phyloP scores from a whole-genome alignment of 345 rosid species.

The Linum lewisii region DNA sequence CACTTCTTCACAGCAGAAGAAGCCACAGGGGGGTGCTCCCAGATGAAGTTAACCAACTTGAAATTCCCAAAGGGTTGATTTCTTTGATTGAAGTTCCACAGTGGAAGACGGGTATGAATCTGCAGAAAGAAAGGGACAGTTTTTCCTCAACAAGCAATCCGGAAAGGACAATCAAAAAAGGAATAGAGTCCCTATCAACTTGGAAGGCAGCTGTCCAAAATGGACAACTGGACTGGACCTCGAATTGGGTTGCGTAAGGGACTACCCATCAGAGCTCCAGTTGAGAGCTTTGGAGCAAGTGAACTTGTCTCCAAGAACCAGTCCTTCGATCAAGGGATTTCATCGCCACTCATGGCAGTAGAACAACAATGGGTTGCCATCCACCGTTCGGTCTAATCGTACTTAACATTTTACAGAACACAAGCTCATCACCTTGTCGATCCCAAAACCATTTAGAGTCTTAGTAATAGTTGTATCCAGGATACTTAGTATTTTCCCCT shows the following conservation, averaged over 20 bases:
- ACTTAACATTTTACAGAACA: too few species aligned
- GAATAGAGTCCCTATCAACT: constrained; percentile 47
- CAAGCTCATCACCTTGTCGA: too few species aligned
- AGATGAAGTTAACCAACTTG: constrained; percentile 32
- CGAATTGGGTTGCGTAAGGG: constrained; percentile 34
- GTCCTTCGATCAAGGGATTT: constrained; percentile 19
- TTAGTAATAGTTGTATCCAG: too few species aligned
- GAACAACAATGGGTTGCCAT: too few species aligned
- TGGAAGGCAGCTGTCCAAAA: constrained; percentile 10
- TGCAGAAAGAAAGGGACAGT: constrained; percentile 21
- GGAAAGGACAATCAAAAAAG: constrained; percentile 19
- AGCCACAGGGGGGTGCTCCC: constrained; percentile 12
- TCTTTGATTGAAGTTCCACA: constrained; percentile 15
- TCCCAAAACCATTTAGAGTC: too few species aligned
- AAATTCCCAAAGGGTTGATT: constrained; percentile 33
- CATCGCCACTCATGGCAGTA: too few species aligned
- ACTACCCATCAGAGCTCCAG: constrained; percentile 31
- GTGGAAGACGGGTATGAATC: constrained; percentile 30
- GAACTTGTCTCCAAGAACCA: constrained; percentile 27
- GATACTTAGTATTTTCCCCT: too few species aligned
- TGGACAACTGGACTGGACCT: constrained; percentile 43
- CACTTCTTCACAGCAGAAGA: constrained; percentile 15
- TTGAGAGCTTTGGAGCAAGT: constrained; percentile 31
- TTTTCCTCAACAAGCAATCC: constrained; percentile 6
- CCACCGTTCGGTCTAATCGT: too few species aligned